These are phyloP conservation scores for Spiraea crenata DNA, from an alignment of 331 rosid genomes.

Conservation along the genomic window DNA sequence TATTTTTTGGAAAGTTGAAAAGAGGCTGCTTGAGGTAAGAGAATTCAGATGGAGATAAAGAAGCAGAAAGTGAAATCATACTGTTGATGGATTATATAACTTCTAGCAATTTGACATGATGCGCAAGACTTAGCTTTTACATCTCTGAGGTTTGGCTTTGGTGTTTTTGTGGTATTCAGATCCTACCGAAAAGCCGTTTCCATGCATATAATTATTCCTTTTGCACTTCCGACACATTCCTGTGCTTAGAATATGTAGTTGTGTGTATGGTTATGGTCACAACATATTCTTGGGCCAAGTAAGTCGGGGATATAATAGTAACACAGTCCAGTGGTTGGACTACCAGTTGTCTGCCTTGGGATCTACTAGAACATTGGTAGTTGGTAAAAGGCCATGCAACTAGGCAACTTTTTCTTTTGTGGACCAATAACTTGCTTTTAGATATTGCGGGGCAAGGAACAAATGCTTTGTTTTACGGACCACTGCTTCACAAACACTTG, in stretches of 20 bases:
- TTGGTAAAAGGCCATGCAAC: background rate
- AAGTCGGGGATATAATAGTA: background rate
- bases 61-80: background rate
- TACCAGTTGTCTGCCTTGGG: background rate
- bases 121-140: background rate
- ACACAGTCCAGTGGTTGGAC: background rate
- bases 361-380: background rate
- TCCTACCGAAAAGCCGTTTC: background rate
- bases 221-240: background rate
- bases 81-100: slow-evolving; percentile 5
- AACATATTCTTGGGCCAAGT: background rate
- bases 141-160: background rate
- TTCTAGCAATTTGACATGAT: background rate
- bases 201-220: background rate
- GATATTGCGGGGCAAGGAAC: background rate
- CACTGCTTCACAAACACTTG: background rate
- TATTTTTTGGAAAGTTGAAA: background rate
- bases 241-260: background rate
- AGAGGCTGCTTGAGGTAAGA: background rate
- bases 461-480: background rate
- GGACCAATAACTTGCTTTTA: too few species aligned
- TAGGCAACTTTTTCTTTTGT: too few species aligned
- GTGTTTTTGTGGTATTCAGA: background rate
- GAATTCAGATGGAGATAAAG: slow-evolving; percentile 4
- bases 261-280: background rate